Evolutionary conservation across 495 filamentous ascomycete species (phyloP).

Genomic region (Lophiotrema nucula): DNA sequence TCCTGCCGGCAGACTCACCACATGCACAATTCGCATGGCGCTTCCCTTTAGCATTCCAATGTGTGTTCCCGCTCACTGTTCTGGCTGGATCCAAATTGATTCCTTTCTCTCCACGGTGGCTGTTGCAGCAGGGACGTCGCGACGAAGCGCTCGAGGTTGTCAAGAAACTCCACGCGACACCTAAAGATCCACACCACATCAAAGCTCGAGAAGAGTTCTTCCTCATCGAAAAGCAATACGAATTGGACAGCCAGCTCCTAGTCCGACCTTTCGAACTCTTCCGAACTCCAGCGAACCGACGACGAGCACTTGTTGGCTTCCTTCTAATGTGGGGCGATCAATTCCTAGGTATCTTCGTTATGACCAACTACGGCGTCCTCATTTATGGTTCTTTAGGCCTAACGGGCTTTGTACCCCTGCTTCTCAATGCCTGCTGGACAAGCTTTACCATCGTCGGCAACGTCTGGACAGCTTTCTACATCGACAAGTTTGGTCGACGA

Average conservation of each 20-base stretch:
- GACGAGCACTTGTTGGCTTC: conserved; percentile 39
- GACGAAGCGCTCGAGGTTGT: conserved; percentile 44
- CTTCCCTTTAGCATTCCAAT: conserved; percentile 48
- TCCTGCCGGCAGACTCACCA: conserved; percentile 35
- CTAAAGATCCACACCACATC: conserved; percentile 41
- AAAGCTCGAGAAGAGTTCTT: conserved; percentile 44
- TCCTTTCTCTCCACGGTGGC: conserved; percentile 50
- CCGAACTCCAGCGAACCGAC: conserved; percentile 46
- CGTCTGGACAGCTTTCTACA: conserved; percentile 48
- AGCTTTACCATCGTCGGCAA: conserved; percentile 51
- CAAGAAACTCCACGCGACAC: conserved; percentile 36
- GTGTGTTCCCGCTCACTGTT: conserved; percentile 44
- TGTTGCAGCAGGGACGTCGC: conserved; percentile 44
- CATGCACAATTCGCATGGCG: conserved; percentile 47
- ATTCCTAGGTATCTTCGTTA: conserved; percentile 44
- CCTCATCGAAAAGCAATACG: conserved; percentile 45
- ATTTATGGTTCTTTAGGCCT: conserved; percentile 51
- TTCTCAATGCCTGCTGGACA: conserved; percentile 51
- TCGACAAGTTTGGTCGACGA: conserved; percentile 49
- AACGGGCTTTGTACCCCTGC: conserved; percentile 47
- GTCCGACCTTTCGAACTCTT: conserved; percentile 41
- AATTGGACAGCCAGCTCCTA: conserved; percentile 39
- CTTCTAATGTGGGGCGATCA: conserved; percentile 31
- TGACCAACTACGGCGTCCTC: conserved; percentile 53
- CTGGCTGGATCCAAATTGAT: conserved; percentile 44